A percentile compares a stretch with the other conserved stretches of the same genome.
Evolutionary conservation across 331 rosid genomes (phyloP).

Genomic region (Malus hybrid): DNA sequence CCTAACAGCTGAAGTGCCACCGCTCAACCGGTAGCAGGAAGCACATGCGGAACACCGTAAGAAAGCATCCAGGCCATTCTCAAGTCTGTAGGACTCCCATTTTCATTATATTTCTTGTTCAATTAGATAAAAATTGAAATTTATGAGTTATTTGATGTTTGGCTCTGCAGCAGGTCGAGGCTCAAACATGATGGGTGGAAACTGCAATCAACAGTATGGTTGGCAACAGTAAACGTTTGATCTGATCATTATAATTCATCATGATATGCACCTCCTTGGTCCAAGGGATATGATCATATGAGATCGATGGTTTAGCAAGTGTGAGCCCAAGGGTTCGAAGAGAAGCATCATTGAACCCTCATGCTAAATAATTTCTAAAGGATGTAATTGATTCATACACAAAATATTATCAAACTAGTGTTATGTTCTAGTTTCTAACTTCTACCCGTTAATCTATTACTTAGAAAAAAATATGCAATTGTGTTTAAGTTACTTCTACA

Average conservation of each 20-base stretch:
- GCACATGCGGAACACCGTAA: too few relatives aligned
- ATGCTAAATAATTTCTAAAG: neutral
- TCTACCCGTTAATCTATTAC: too few relatives aligned
- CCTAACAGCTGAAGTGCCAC: too few relatives aligned
- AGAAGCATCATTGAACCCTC: neutral
- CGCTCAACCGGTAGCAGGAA: too few relatives aligned
- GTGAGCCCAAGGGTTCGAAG: neutral
- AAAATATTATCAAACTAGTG: neutral
- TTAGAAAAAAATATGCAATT: too few relatives aligned
- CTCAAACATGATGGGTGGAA: slow-evolving; percentile 74
- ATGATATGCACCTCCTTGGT: neutral
- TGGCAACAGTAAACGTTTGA: slow-evolving; percentile 50
- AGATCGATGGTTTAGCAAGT: neutral
- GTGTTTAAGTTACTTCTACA: too few relatives aligned
- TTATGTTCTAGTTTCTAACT: neutral
- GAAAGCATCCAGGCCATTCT: too few relatives aligned
- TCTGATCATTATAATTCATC: too few relatives aligned
- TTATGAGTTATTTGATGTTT: too few relatives aligned
- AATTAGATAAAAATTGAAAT: too few relatives aligned
- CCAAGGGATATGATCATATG: neutral
- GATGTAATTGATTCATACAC: neutral
- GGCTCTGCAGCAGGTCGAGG: slow-evolving; percentile 76
- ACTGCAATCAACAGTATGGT: slow-evolving; percentile 81
- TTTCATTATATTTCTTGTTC: too few relatives aligned
- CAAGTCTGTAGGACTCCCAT: too few relatives aligned